A percentile compares a stretch with the other conserved stretches of the same genome.
phyloP scores from a whole-genome alignment of 441 rosid genomes.

The Populus trichocarpa region DNA sequence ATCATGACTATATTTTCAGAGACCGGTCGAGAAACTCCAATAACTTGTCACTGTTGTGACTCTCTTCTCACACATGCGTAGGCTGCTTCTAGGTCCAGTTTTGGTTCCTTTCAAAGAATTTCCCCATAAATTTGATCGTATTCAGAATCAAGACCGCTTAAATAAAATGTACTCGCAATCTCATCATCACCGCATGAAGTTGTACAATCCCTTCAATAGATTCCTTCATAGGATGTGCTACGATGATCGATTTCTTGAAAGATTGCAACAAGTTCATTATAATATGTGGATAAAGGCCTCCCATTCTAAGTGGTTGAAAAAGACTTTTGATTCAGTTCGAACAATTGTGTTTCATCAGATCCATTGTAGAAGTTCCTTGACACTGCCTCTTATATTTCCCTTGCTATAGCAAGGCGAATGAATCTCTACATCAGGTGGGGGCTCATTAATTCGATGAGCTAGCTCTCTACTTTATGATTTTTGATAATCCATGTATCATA shows the following conservation, averaged over 20 bases:
- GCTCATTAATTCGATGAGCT: too few species aligned
- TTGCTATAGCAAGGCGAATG: too few species aligned
- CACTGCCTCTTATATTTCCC: too few species aligned
- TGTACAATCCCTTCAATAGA: background rate
- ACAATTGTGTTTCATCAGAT: too few species aligned
- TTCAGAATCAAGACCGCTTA: background rate
- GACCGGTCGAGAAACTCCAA: background rate
- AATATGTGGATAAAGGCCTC: background rate
- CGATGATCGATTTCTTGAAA: too few species aligned
- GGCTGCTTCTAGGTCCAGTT: background rate
- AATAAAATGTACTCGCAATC: slow-evolving; percentile 10
- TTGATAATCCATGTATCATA: too few species aligned
- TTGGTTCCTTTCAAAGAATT: slow-evolving; percentile 5
- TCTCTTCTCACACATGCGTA: slow-evolving; percentile 4
- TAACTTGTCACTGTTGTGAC: background rate
- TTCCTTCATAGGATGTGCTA: too few species aligned
- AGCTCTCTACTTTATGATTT: too few species aligned
- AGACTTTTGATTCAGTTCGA: too few species aligned
- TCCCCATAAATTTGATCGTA: slow-evolving; percentile 8
- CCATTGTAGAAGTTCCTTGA: too few species aligned
- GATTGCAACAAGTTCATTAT: too few species aligned
- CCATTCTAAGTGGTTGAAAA: background rate
- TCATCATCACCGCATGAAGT: background rate
- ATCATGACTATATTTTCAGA: background rate
- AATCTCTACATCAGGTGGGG: too few species aligned